Percentiles rank a stretch among this genome's conserved stretches.
These are phyloP conservation scores for Solanum tarijense DNA, from an alignment of 257 asterid species.

Conservation along the genomic window DNA sequence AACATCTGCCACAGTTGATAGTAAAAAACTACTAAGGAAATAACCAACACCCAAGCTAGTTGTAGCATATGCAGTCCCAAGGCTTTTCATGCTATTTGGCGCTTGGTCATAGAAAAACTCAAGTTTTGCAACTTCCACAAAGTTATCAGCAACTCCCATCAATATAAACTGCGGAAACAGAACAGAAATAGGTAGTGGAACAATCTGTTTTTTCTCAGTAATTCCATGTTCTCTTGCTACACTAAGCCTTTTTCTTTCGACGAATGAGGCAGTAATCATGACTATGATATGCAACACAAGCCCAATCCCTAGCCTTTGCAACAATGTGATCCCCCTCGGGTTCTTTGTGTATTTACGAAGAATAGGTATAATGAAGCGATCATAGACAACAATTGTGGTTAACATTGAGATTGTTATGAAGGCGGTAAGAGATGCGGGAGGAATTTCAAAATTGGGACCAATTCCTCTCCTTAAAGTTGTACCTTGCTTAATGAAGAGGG, in stretches of 20 bases:
- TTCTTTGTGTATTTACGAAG: slow-evolving; percentile 36
- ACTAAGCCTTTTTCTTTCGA: slow-evolving; percentile 35
- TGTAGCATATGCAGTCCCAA: slow-evolving; percentile 64
- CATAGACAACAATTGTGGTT: slow-evolving; percentile 35
- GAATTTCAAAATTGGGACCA: slow-evolving; percentile 46
- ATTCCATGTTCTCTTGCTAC: slow-evolving; percentile 33
- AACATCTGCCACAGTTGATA: slow-evolving; percentile 45
- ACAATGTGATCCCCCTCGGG: slow-evolving; percentile 54
- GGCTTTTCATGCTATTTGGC: slow-evolving; percentile 69
- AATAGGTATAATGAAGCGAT: slow-evolving; percentile 41
- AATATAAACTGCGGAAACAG: slow-evolving; percentile 56
- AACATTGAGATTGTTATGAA: slow-evolving; percentile 63
- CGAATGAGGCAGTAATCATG: slow-evolving; percentile 35
- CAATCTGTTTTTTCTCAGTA: slow-evolving; percentile 8
- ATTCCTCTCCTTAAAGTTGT: slow-evolving; percentile 36
- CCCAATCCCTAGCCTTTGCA: slow-evolving; percentile 64
- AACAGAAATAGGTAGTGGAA: slow-evolving; percentile 54
- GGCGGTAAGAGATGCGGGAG: slow-evolving; percentile 56
- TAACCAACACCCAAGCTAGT: slow-evolving; percentile 56
- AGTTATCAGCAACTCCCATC: slow-evolving; percentile 53
- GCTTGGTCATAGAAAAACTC: slow-evolving; percentile 80
- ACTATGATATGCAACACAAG: slow-evolving; percentile 29
- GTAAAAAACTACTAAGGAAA: slow-evolving; percentile 48
- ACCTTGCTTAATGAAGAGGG: slow-evolving; percentile 72
- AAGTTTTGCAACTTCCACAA: slow-evolving; percentile 53